Conservation (phyloP, 208 protist species). For the Wallacemonas sp. region DNA sequence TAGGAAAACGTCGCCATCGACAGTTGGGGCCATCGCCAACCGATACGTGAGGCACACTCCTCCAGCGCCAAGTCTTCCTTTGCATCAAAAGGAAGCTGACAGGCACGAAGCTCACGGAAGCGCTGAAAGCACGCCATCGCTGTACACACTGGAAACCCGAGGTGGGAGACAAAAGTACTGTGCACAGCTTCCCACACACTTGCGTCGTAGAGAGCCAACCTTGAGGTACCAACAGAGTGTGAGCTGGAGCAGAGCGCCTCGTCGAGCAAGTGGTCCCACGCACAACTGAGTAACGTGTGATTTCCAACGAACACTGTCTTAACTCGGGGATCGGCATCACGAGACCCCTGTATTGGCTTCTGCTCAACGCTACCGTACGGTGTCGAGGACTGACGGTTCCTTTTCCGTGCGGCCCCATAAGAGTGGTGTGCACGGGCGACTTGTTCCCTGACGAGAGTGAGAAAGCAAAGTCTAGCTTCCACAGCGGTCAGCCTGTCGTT, state of each 20-base stretch:
- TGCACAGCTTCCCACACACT: not conserved
- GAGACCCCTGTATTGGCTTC: too few relatives aligned
- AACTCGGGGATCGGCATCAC: too few relatives aligned
- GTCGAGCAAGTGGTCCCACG: not conserved
- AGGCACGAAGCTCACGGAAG: conserved; percentile 17
- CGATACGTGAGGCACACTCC: conserved; percentile 7
- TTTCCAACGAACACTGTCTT: not conserved
- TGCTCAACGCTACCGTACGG: too few relatives aligned
- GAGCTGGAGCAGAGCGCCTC: not conserved
- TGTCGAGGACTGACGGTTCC: too few relatives aligned
- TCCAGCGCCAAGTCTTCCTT: conserved; percentile 29
- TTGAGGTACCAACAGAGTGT: not conserved
- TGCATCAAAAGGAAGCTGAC: conserved; percentile 8
- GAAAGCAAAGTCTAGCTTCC: too few relatives aligned
- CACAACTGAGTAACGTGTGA: not conserved
- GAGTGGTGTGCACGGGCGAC: too few relatives aligned
- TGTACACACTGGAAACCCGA: not conserved
- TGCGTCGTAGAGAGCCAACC: not conserved
- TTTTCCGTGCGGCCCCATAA: too few relatives aligned
- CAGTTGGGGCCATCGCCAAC: conserved; percentile 30
- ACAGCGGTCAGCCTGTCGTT: too few relatives aligned
- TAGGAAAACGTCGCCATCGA: conserved; percentile 7
- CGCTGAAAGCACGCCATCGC: conserved; percentile 27
- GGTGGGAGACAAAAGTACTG: not conserved
- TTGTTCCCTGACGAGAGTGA: too few relatives aligned